These are phyloP conservation scores for Phytophthora agathidicida DNA, from an alignment of 352 stramenopile genomes.

Conservation along the genomic window DNA sequence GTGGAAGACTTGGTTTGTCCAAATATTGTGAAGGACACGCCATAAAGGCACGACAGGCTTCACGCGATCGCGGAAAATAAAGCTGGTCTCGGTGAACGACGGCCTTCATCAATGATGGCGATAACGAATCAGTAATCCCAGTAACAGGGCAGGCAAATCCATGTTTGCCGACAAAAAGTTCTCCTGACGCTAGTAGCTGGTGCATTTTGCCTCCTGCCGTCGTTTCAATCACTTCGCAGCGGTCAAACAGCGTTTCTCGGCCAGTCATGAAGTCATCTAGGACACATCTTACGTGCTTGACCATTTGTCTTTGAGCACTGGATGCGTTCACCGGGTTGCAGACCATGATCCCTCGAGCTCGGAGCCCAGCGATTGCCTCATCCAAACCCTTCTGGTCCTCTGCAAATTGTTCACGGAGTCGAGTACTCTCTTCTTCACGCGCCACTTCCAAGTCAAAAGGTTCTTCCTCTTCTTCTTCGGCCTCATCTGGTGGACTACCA, in stretches of 20 bases:
- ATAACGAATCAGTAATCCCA: conserved; percentile 11
- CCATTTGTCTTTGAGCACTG: conserved; percentile 38
- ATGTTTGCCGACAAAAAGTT: conserved; percentile 62
- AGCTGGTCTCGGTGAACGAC: conserved; percentile 57
- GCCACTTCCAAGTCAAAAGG: conserved; percentile 38
- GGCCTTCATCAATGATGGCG: background rate
- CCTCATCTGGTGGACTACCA: conserved; percentile 3
- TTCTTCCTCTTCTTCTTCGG: conserved; percentile 26
- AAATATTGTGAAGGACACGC: conserved; percentile 30
- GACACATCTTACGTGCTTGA: conserved; percentile 32
- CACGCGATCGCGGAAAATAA: conserved; percentile 56
- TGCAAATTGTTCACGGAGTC: conserved; percentile 50
- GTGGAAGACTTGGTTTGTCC: conserved; percentile 23
- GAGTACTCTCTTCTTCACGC: conserved; percentile 49
- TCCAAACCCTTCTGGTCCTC: conserved; percentile 47
- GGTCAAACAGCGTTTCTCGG: conserved; percentile 55
- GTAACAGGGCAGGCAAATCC: conserved; percentile 49
- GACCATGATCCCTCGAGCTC: conserved; percentile 42
- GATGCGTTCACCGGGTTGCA: conserved; percentile 31
- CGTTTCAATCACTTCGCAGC: conserved; percentile 40
- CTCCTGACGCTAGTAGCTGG: conserved; percentile 41
- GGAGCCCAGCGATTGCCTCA: conserved; percentile 41
- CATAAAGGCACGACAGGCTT: conserved; percentile 24
- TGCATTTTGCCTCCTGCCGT: conserved; percentile 1
- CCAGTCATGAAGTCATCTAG: conserved; percentile 41